phyloP scores from a whole-genome alignment of 179 eudicot species.

The Patellifolia procumbens region DNA sequence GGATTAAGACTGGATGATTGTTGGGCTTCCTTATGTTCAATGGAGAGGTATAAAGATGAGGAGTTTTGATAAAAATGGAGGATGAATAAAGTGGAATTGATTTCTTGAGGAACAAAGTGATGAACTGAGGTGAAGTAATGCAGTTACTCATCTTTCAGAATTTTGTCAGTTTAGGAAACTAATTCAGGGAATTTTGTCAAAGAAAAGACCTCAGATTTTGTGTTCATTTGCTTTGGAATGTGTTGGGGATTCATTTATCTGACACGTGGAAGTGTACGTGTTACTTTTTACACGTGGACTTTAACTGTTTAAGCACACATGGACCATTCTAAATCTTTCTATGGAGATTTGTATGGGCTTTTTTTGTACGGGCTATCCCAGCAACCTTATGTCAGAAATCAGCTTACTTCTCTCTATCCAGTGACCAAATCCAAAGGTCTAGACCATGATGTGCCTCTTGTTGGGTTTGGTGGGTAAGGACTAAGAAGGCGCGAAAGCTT shows the following conservation, averaged over 20 bases:
- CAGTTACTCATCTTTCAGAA: background rate
- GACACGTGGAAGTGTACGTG: slow-evolving; percentile 1
- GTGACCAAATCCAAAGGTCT: too few relatives aligned
- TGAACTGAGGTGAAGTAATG: slow-evolving; percentile 11
- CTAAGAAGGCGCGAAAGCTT: too few relatives aligned
- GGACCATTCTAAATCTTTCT: background rate
- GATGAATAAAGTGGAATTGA: slow-evolving; percentile 2
- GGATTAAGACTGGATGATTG: too few relatives aligned
- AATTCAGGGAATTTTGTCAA: background rate
- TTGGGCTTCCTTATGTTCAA: background rate
- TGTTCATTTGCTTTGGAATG: background rate
- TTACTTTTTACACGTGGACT: background rate
- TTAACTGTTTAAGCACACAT: background rate
- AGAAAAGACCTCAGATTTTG: too few relatives aligned
- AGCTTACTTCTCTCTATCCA: too few relatives aligned
- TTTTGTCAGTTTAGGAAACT: background rate
- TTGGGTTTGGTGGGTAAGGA: too few relatives aligned
- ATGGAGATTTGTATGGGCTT: too few relatives aligned
- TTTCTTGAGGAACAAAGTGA: slow-evolving; percentile 10
- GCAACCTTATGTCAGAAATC: too few relatives aligned
- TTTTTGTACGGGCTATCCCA: too few relatives aligned
- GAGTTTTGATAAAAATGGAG: background rate
- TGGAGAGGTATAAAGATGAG: background rate
- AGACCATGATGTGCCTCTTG: too few relatives aligned
- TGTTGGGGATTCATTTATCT: background rate